phyloP scores from a whole-genome alignment of 1,284 basidiomycete species.

The Austroboletus olivaceoglutinosus region DNA sequence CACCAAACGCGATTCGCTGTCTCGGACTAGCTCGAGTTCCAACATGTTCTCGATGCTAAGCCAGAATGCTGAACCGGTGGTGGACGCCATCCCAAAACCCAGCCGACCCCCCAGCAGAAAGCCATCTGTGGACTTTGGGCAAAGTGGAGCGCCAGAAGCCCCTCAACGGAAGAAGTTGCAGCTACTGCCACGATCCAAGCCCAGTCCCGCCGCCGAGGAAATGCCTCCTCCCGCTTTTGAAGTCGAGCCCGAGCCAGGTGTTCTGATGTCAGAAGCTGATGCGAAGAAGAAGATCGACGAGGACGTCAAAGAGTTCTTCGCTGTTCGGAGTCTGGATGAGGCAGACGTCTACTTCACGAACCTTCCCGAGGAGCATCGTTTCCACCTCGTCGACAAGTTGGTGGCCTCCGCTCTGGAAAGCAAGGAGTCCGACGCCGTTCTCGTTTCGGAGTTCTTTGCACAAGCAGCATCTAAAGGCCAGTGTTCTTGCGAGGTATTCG shows the following conservation, averaged over 20 bases:
- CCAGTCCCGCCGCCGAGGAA: constrained; percentile 36
- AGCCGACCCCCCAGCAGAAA: constrained; percentile 51
- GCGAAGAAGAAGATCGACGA: constrained; percentile 79
- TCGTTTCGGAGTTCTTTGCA: constrained; percentile 70
- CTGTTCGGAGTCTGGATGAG: constrained; percentile 77
- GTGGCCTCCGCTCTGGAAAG: constrained; percentile 71
- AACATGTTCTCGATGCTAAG: constrained; percentile 89
- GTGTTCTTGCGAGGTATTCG: constrained; percentile 57
- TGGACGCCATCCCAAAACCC: constrained; percentile 48
- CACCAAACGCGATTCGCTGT: constrained; percentile 66
- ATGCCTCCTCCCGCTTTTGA: constrained; percentile 51
- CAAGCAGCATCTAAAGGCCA: constrained; percentile 53
- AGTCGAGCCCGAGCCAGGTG: constrained; percentile 48
- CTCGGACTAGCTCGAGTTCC: constrained; percentile 72
- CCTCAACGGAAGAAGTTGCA: constrained; percentile 70
- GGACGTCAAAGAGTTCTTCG: constrained; percentile 77
- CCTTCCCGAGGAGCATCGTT: constrained; percentile 63
- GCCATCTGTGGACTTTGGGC: constrained; percentile 43
- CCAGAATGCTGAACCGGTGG: constrained; percentile 53
- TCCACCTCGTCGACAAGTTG: constrained; percentile 71
- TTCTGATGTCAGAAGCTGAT: constrained; percentile 67
- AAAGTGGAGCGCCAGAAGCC: constrained; percentile 36
- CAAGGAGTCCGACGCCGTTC: constrained; percentile 81
- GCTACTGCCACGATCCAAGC: constrained; percentile 49
- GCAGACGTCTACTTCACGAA: constrained; percentile 81